Evolutionary conservation across 2,329 filamentous ascomycete species (phyloP).

Genomic region (Talaromyces sp.): DNA sequence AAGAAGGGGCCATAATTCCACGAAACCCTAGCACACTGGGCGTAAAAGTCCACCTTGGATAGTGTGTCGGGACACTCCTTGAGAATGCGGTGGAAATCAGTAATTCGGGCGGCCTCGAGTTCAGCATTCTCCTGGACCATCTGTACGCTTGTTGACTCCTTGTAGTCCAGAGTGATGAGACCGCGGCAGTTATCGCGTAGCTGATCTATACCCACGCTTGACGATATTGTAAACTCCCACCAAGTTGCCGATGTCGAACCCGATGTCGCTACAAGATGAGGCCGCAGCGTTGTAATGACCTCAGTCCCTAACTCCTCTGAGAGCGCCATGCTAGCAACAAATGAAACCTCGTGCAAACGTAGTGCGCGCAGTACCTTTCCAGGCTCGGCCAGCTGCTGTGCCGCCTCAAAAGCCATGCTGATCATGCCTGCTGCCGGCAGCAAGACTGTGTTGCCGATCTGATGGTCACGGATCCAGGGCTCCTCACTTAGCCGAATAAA

Average conservation of each 20-base stretch:
- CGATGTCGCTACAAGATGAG: conserved; percentile 21
- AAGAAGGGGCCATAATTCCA: conserved; percentile 31
- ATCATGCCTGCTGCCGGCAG: conserved; percentile 30
- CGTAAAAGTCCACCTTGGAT: conserved; percentile 21
- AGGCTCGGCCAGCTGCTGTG: conserved; percentile 22
- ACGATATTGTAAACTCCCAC: conserved; percentile 30
- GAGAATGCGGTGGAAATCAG: conserved; percentile 11
- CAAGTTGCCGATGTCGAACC: conserved; percentile 20
- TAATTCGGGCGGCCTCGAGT: conserved; percentile 20
- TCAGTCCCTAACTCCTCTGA: not conserved
- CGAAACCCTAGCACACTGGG: conserved; percentile 26
- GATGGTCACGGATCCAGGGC: conserved; percentile 31
- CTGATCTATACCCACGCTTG: conserved; percentile 26
- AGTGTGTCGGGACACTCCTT: conserved; percentile 26
- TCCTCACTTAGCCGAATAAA: conserved; percentile 28
- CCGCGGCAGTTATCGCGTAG: conserved; percentile 35
- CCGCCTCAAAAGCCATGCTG: conserved; percentile 29
- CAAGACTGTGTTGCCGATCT: conserved; percentile 20
- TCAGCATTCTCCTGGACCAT: conserved; percentile 19
- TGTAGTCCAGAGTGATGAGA: conserved; percentile 25
- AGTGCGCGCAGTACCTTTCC: conserved; percentile 17
- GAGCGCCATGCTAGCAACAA: conserved; percentile 27
- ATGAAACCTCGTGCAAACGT: conserved; percentile 23
- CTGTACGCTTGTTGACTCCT: conserved; percentile 19
- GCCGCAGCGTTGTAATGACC: not conserved